Percentiles rank a stretch among this genome's conserved stretches.
Evolutionary conservation across 129 eudicot genomes (phyloP).

Genomic region (Arctium minus): DNA sequence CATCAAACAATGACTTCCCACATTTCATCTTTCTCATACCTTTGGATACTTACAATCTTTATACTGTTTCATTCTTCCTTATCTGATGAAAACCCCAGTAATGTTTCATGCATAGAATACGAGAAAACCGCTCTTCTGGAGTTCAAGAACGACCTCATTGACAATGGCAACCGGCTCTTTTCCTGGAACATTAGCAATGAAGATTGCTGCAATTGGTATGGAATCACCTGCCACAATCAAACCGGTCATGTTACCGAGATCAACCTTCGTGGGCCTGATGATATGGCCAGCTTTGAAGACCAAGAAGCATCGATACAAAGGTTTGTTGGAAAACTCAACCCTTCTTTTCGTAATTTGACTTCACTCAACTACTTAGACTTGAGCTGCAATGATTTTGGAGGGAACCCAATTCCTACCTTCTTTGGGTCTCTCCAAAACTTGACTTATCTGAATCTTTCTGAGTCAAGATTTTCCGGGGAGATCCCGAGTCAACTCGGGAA

Average conservation of each 20-base stretch:
- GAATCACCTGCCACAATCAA: constrained; percentile 32
- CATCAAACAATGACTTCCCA: constrained; percentile 17
- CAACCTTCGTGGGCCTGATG: constrained; percentile 28
- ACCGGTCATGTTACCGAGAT: constrained; percentile 43
- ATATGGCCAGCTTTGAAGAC: background rate
- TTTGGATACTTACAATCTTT: constrained; percentile 19
- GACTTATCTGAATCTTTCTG: too few relatives aligned
- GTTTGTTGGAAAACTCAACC: constrained; percentile 31
- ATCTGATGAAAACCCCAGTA: background rate
- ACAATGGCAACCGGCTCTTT: constrained; percentile 16
- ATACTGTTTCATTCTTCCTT: constrained; percentile 14
- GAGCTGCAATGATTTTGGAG: too few relatives aligned
- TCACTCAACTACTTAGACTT: too few relatives aligned
- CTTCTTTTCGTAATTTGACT: constrained; percentile 36
- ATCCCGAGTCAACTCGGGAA: too few relatives aligned
- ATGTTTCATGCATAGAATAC: constrained; percentile 14
- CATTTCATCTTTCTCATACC: constrained; percentile 14
- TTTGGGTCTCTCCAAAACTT: too few relatives aligned
- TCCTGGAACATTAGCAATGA: constrained; percentile 33
- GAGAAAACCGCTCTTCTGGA: constrained; percentile 35
- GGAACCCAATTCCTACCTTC: too few relatives aligned
- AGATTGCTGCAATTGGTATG: constrained; percentile 46
- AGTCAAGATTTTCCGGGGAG: too few relatives aligned
- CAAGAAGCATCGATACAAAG: background rate
- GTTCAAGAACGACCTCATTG: constrained; percentile 24